Base-by-base conservation (phyloP, 371 early-diverging fungal species). In the Apophysomyces variabilis region DNA sequence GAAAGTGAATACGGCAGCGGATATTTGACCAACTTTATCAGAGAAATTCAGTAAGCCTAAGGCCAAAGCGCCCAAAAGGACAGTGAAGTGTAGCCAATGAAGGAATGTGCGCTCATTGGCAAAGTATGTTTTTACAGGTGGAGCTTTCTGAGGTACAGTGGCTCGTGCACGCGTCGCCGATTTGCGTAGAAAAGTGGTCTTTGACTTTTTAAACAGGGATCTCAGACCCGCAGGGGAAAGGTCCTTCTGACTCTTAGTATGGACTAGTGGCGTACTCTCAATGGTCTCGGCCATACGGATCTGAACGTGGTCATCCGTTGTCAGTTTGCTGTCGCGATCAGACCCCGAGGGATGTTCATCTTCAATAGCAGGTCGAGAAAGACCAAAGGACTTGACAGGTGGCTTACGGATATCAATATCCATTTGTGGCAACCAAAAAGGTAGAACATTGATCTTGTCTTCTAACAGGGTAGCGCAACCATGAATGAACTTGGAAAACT, bases 391-490 rank as follows among this genome's bases (percentile, higher is more conserved):
- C 14, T 70, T 81, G 58, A 71, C 72, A 13, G 80, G 82, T 18
- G 85, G 87, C 64, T 90, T 94, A 69, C 94, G 92, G 67, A 97
- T 96, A 74, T 99, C 98, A 38, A 90, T 86, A 68, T 93, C 92
- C 96, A 99, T 98, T 76, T 99, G 99, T 26, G 96, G 95, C 50
- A 92, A 81, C 99, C 99, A 99, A 82, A 98, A 99, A 9, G 99
- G 99, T 62, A 99, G 86, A 38, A 95, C 87, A 45, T 90, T 85
- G 45, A 99, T 94, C 61, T 89, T 86, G 63, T 91, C 88, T 68
- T 95, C 95, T 56, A 98, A 84, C 47, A 99, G 85, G 3, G 96
- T 94, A 21, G 99, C 92, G 38, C 93, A 90, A 61, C 99, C 99
- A 79, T 99, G 99, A 66, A 98, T 92, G 80, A 97, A 99, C 78